phyloP scores from a whole-genome alignment of 495 filamentous ascomycete genomes.

The Aspergillus panamensis region DNA sequence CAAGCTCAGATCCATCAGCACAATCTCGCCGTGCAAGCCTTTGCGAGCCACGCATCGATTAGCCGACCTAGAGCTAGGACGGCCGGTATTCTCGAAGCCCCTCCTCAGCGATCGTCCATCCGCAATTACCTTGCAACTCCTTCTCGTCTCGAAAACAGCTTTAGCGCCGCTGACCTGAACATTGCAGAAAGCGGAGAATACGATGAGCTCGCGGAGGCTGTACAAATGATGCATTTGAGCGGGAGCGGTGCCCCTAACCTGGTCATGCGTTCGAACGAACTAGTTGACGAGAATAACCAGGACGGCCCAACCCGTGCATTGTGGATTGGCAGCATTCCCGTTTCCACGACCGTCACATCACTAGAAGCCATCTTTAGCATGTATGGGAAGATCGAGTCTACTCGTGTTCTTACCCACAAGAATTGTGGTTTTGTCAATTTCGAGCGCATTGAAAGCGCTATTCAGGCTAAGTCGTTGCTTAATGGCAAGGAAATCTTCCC shows the following conservation, averaged over 20 bases:
- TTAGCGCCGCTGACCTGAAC: slow-evolving; percentile 74
- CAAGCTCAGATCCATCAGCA: slow-evolving; percentile 91
- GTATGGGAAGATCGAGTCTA: slow-evolving; percentile 88
- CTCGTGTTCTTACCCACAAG: slow-evolving; percentile 94
- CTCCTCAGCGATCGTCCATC: slow-evolving; percentile 66
- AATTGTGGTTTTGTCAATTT: slow-evolving; percentile 99
- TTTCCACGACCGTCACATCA: slow-evolving; percentile 91
- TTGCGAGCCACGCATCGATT: slow-evolving; percentile 73
- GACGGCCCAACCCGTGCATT: slow-evolving; percentile 89
- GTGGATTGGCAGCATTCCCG: slow-evolving; percentile 97
- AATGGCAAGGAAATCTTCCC: slow-evolving; percentile 99
- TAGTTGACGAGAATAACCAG: slow-evolving; percentile 67
- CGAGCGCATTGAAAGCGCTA: slow-evolving; percentile 81
- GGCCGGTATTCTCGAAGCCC: slow-evolving; percentile 85
- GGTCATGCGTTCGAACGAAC: slow-evolving; percentile 42
- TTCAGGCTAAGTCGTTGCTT: slow-evolving; percentile 77
- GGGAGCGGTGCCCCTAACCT: slow-evolving; percentile 56
- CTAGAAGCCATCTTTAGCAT: slow-evolving; percentile 87
- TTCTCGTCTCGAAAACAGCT: slow-evolving; percentile 79
- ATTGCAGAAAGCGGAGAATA: slow-evolving; percentile 71
- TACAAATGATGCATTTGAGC: slow-evolving; percentile 74
- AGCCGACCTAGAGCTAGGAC: slow-evolving; percentile 84
- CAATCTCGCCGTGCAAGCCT: slow-evolving; percentile 90
- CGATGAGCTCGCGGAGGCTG: slow-evolving; percentile 67
- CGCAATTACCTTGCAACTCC: slow-evolving; percentile 72